Evolutionary conservation across 2,329 filamentous ascomycete genomes (phyloP).

Genomic region (Pestalotiopsis sp.): DNA sequence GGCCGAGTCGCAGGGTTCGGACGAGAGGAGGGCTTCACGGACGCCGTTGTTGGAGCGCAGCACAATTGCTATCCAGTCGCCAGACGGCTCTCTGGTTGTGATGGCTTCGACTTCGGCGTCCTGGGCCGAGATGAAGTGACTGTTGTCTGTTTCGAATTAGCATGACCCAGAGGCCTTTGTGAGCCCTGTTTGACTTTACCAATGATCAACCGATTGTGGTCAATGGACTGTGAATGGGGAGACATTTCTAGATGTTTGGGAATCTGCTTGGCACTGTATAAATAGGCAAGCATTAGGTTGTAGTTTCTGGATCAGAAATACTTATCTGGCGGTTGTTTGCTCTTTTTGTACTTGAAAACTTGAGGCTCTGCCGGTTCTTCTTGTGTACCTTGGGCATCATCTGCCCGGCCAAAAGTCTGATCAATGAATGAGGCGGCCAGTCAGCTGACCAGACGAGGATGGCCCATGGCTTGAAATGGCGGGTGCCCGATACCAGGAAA

Average conservation of each 20-base stretch:
- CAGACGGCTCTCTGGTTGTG: conserved; percentile 22
- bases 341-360: background rate
- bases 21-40: conserved; percentile 26
- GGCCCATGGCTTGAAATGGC: too few species aligned
- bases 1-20: conserved; percentile 20
- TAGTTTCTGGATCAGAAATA: background rate
- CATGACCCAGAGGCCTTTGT: background rate
- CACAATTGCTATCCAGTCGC: conserved; percentile 27
- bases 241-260: background rate
- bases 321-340: background rate
- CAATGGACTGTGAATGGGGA: background rate
- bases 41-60: conserved; percentile 23
- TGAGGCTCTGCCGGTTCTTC: background rate
- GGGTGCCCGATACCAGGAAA: too few species aligned
- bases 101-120: conserved; percentile 29
- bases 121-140: conserved; percentile 29
- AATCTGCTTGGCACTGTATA: background rate
- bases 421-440: too few species aligned
- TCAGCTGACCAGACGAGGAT: too few species aligned
- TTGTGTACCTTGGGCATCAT: too few species aligned
- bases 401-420: too few species aligned
- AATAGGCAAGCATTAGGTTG: background rate
- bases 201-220: conserved; percentile 13
- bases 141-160: conserved; percentile 23
- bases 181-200: conserved; percentile 19